Evolutionary conservation across 768 basidiomycete species (phyloP).

Genomic region (Psilocybe tampanensis): DNA sequence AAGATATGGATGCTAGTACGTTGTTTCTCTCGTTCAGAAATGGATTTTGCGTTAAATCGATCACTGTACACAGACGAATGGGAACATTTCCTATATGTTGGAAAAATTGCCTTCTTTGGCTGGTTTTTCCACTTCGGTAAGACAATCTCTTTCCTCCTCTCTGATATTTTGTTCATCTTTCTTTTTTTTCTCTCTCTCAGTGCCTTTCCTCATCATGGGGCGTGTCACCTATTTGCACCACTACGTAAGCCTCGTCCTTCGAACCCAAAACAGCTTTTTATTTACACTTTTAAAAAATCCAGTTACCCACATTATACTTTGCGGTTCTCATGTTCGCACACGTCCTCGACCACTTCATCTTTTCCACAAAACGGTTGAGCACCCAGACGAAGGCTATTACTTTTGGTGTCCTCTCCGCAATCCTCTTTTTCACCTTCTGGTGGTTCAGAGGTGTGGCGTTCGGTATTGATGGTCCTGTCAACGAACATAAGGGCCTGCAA

Average conservation of each 20-base stretch:
- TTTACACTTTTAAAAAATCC: conserved; percentile 1
- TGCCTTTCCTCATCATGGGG: conserved; percentile 97
- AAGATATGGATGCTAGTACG: conserved; percentile 88
- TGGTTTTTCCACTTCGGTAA: conserved; percentile 91
- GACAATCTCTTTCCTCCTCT: conserved; percentile 21
- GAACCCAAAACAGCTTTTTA: background rate
- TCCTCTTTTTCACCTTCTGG: conserved; percentile 82
- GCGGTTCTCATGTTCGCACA: conserved; percentile 91
- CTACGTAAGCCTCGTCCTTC: conserved; percentile 62
- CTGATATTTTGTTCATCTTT: background rate
- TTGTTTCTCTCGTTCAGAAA: conserved; percentile 15
- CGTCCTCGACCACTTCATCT: conserved; percentile 91
- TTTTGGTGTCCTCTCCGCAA: conserved; percentile 63
- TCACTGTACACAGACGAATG: conserved; percentile 66
- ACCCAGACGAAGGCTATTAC: conserved; percentile 67
- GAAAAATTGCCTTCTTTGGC: conserved; percentile 88
- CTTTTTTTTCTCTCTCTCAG: conserved; percentile 40
- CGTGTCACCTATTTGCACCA: conserved; percentile 96
- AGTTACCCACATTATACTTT: conserved; percentile 98
- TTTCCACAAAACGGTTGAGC: conserved; percentile 68
- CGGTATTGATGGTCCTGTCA: conserved; percentile 89
- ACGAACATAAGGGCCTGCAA: conserved; percentile 72
- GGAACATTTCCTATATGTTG: conserved; percentile 93
- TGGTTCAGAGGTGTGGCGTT: conserved; percentile 92
- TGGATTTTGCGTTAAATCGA: background rate